Conservation (phyloP, 2,329 filamentous ascomycete species). For the Lachnum nothofagi region DNA sequence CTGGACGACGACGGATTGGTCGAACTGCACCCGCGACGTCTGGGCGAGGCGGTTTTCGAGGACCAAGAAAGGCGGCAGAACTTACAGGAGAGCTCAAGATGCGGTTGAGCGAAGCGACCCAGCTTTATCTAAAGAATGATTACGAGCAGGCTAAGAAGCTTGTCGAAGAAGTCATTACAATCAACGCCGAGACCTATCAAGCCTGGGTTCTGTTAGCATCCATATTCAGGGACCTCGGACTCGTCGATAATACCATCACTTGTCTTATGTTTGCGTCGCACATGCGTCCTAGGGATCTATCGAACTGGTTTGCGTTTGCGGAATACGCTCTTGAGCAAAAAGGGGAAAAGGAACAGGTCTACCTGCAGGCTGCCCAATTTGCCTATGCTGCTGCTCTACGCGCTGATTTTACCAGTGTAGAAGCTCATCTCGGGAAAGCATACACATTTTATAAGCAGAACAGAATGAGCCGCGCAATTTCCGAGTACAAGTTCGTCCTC, state of each 20-base stretch:
- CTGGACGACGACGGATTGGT: neutral
- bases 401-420: constrained; percentile 48
- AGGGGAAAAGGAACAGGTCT: constrained; percentile 42
- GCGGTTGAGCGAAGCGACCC: constrained; percentile 60
- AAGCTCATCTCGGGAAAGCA: constrained; percentile 56
- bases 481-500: constrained; percentile 52
- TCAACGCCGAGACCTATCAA: constrained; percentile 62
- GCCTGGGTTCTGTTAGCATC: constrained; percentile 60
- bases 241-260: constrained; percentile 52
- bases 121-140: constrained; percentile 59
- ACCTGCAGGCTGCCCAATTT: constrained; percentile 50
- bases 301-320: constrained; percentile 55
- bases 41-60: constrained; percentile 25
- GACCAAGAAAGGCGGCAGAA: constrained; percentile 55
- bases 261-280: constrained; percentile 59
- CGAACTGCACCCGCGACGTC: constrained; percentile 4
- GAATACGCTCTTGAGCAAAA: constrained; percentile 50
- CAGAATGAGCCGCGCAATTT: constrained; percentile 48
- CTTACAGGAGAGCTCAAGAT: constrained; percentile 67
- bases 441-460: constrained; percentile 53
- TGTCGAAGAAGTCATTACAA: constrained; percentile 59
- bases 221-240: constrained; percentile 56
- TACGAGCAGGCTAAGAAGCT: constrained; percentile 55
- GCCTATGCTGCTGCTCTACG: constrained; percentile 57
- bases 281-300: constrained; percentile 55